Base-by-base conservation (phyloP, 495 filamentous ascomycete genomes). In the Filosporella fistucella region DNA sequence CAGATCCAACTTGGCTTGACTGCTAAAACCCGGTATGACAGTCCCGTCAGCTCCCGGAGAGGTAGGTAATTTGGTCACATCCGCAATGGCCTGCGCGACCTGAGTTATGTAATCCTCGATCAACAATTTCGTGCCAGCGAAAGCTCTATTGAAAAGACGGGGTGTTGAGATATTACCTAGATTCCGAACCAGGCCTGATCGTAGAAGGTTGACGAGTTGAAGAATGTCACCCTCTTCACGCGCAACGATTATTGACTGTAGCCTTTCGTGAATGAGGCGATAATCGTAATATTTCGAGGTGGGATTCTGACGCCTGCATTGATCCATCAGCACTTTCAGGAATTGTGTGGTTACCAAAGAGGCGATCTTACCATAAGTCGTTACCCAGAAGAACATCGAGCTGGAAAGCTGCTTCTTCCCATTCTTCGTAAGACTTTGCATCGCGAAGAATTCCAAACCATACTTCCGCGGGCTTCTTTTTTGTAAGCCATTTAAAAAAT, bases 91-190 rank as follows among this genome's bases (percentile, higher is more conserved):
- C 28, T 84, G 75, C 28, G 85, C 88, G 16, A 91, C 83, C 51
- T 89, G 81, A 0, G 85, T 83, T 52, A 96, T 84, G 52, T 97
- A 97, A 60, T 95, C 86, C 55, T 95, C 89, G 48, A 97, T 91
- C 20, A 94, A 63, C 18, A 84, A 75, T 63, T 97, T 97, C 3
- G 90, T 96, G 11, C 91, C 91, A 2, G 85, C 84, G 59, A 95
- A 94, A 11, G 86, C 82, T 41, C 84, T 75, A 50, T 89, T 91
- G 67, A 87, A 97, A 2, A 97, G 67, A 49, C 82, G 84, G n/a
- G 86, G 79, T 2, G 81, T 75, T 1, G 88, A 87, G 47, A 97
- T 96, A 56, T 96, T 93, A 26, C 89, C 91, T 8, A 96, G 72
- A 55, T 96, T 96, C 21, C 91, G 81, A 34, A 97, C 86, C 4